Evolutionary conservation across 2,329 filamentous ascomycete genomes (phyloP), one percentile per base, ranked within the genome.

Genomic region (Penicillium brasilianum): DNA sequence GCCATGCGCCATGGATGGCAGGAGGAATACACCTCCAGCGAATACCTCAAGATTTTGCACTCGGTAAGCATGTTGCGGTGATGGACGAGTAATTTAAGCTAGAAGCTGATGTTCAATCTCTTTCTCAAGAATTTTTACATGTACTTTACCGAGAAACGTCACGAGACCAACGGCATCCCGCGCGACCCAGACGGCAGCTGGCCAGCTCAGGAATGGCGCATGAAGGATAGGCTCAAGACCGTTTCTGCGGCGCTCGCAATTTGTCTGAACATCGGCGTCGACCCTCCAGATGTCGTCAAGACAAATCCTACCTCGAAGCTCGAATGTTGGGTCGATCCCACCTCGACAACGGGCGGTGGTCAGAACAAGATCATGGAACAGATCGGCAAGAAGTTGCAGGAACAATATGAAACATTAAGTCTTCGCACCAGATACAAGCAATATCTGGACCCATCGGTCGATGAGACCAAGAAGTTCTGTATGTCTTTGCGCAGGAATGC

Each of bases 121-220:
- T 34, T 62, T 58, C 77, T 10, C 10, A 16, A 97, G 90, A 96
- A 92, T 68, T 99, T 96, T 87, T 98, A 97, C 82, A 98, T 98
- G 94, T 99, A 99, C 80, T 99, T 91, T 78, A 97, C 94, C 65
- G 95, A 99, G 78, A 98, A 98, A 78, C 90, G 94, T 56, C 95
- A 99, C 78, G 95, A 98, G 76, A 95, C 92, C 22, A 94, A 92
- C 37, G 95, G 93, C 22, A 92, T 93, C 68, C 92, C 93, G 16
- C 92, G 93, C 74, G 79, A 81, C 60, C 80, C 82, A 20, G 75
- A 74, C 22, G 80, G 80, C 59, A 80, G 78, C 66, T 85, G 87
- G 55, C 84, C 96, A 6, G 80, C 74, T 54, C 91, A 96, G 74
- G 95, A 98, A 76, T 99, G 95, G 95, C 90, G 95, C 60, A 97